These are phyloP conservation scores for Arabidopsis suecica DNA, from an alignment of 345 rosid species.

Conservation along the genomic window DNA sequence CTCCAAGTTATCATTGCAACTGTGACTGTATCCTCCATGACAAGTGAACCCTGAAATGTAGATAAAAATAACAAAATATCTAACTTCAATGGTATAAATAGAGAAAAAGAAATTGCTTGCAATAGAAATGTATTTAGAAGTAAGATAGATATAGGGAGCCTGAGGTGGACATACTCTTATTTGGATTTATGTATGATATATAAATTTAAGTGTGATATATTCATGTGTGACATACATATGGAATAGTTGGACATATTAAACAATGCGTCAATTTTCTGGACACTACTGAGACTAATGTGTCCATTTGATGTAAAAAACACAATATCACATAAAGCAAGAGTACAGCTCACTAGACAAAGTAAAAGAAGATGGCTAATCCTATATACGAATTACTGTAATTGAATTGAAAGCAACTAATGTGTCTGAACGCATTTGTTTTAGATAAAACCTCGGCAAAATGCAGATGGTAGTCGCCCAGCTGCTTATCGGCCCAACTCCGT, in stretches of 20 bases:
- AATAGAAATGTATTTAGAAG: conserved; percentile 25
- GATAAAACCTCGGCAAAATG: conserved; percentile 87
- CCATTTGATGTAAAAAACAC: conserved; percentile 11
- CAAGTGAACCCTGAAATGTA: conserved; percentile 59
- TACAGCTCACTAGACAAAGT: not conserved
- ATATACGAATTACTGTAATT: conserved; percentile 17
- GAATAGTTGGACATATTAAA: conserved; percentile 16
- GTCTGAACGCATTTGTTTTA: conserved; percentile 9
- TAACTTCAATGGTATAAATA: conserved; percentile 3
- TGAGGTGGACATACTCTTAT: conserved; percentile 13
- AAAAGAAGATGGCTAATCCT: conserved; percentile 16
- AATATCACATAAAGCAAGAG: conserved; percentile 22
- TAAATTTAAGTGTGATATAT: not conserved
- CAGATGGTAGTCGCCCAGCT: conserved; percentile 85
- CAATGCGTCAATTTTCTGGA: conserved; percentile 8
- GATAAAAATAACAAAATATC: conserved; percentile 25
- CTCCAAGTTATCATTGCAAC: conserved; percentile 88
- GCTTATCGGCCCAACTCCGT: conserved; percentile 89
- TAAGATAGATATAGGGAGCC: conserved; percentile 11
- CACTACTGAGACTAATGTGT: conserved; percentile 5
- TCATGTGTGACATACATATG: conserved; percentile 8
- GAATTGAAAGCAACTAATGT: conserved; percentile 10
- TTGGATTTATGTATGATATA: not conserved
- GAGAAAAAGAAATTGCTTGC: conserved; percentile 21
- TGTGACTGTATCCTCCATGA: conserved; percentile 77